Evolutionary conservation across 441 rosid genomes (phyloP).

Genomic region (Populus hybrid): DNA sequence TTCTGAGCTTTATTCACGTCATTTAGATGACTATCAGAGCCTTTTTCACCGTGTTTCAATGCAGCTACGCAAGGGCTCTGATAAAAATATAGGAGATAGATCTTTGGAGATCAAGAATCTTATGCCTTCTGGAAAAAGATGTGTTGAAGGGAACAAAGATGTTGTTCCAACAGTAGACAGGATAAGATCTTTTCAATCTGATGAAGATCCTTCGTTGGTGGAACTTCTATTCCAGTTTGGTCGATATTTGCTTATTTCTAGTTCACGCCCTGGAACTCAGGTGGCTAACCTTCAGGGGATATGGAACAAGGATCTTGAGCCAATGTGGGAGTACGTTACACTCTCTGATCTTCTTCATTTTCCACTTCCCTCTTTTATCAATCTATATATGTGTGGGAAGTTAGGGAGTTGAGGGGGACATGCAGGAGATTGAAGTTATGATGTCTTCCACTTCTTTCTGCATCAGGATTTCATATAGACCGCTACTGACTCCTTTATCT

Average conservation of each 20-base stretch:
- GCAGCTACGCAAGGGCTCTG: conserved; percentile 49
- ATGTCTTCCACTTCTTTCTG: neutral
- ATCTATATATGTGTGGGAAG: neutral
- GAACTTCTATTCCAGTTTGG: conserved; percentile 91
- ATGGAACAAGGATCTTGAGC: conserved; percentile 81
- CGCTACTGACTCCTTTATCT: conserved; percentile 11
- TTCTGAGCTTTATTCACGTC: conserved; percentile 59
- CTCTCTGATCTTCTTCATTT: conserved; percentile 4
- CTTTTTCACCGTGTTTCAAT: conserved; percentile 77
- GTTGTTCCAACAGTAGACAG: conserved; percentile 68
- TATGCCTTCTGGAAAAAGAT: conserved; percentile 14
- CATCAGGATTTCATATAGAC: neutral
- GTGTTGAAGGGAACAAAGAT: conserved; percentile 16
- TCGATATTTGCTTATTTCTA: conserved; percentile 83
- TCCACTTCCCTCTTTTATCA: neutral
- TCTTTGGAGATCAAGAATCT: conserved; percentile 17
- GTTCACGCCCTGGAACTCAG: conserved; percentile 88
- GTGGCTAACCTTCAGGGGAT: conserved; percentile 90
- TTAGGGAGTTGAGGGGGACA: neutral
- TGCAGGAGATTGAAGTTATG: neutral
- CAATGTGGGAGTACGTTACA: conserved; percentile 78
- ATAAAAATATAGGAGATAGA: conserved; percentile 8
- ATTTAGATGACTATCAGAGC: conserved; percentile 73
- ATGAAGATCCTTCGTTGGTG: conserved; percentile 86
- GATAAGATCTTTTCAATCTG: conserved; percentile 66